phyloP scores from a whole-genome alignment of 2,329 filamentous ascomycete genomes.

The Exophiala sp. region DNA sequence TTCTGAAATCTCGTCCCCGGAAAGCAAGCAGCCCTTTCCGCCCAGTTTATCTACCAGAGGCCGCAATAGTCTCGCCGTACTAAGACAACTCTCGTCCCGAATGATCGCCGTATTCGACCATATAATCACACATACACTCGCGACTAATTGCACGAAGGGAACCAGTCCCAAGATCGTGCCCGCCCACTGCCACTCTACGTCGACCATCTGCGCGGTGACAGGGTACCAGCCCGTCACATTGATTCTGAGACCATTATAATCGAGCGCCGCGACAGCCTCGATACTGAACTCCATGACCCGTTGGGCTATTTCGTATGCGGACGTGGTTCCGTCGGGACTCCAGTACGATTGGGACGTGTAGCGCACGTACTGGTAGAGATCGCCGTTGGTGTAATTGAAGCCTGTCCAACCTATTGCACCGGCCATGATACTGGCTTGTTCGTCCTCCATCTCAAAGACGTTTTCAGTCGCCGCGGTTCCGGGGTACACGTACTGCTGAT shows the following conservation, averaged over 20 bases:
- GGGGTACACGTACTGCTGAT: constrained; percentile 13
- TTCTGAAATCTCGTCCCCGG: constrained; percentile 25
- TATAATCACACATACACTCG: constrained; percentile 22
- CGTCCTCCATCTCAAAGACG: constrained; percentile 18
- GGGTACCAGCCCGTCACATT: constrained; percentile 81
- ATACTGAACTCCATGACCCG: constrained; percentile 24
- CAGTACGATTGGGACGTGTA: constrained; percentile 21
- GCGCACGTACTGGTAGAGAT: constrained; percentile 18
- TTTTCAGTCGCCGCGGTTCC: constrained; percentile 7
- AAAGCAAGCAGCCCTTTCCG: constrained; percentile 24
- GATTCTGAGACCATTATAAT: constrained; percentile 24
- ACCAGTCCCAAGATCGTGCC: constrained; percentile 22
- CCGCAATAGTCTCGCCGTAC: constrained; percentile 23
- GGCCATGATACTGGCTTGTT: constrained; percentile 22
- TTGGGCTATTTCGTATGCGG: constrained; percentile 9
- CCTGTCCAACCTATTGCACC: constrained; percentile 27
- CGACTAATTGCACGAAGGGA: constrained; percentile 22
- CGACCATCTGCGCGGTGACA: constrained; percentile 75
- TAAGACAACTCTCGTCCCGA: constrained; percentile 24
- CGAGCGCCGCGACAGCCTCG: constrained; percentile 25
- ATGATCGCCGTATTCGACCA: constrained; percentile 28
- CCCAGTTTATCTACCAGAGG: constrained; percentile 27
- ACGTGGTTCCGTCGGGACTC: constrained; percentile 11
- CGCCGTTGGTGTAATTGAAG: constrained; percentile 13
- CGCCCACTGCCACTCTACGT: constrained; percentile 60